These are phyloP conservation scores for Penicillium fuscoglaucum DNA, from an alignment of 2,329 filamentous ascomycete species.

Conservation along the genomic window DNA sequence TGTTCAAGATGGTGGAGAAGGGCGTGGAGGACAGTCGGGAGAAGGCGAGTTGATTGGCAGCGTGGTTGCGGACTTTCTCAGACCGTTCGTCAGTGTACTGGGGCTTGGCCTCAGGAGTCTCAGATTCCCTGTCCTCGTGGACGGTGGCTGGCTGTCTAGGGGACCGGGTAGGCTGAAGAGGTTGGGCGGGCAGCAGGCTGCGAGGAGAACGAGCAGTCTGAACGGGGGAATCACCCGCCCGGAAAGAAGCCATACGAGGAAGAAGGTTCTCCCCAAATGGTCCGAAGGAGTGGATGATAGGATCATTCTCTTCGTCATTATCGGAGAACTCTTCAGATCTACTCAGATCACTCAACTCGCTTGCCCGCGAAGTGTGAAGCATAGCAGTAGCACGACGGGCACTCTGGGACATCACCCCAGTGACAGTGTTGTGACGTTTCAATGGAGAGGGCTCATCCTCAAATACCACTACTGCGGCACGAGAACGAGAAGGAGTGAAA, in stretches of 20 bases:
- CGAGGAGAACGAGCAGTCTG: slow-evolving; percentile 37
- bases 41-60: slow-evolving; percentile 92
- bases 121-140: slow-evolving; percentile 22
- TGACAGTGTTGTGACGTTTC: slow-evolving; percentile 35
- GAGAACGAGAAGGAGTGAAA: slow-evolving; percentile 46
- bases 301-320: slow-evolving; percentile 91
- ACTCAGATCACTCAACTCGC: slow-evolving; percentile 36
- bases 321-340: slow-evolving; percentile 68
- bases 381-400: slow-evolving; percentile 37
- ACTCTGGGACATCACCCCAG: slow-evolving; percentile 32
- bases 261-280: slow-evolving; percentile 84
- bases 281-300: slow-evolving; percentile 86
- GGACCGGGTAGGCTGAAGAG: slow-evolving; percentile 37
- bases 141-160: slow-evolving; percentile 30
- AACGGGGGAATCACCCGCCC: slow-evolving; percentile 64
- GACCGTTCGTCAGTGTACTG: slow-evolving; percentile 28
- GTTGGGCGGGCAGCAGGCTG: slow-evolving; percentile 31
- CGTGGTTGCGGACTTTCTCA: slow-evolving; percentile 66
- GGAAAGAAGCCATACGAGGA: slow-evolving; percentile 77
- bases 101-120: slow-evolving; percentile 22
- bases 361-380: slow-evolving; percentile 36
- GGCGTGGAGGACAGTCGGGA: slow-evolving; percentile 90
- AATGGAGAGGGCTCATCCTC: slow-evolving; percentile 67
- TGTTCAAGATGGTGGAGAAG: slow-evolving; percentile 81
- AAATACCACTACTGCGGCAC: slow-evolving; percentile 61